phyloP scores from a whole-genome alignment of 768 basidiomycete genomes.

The Leccinum broughii region DNA sequence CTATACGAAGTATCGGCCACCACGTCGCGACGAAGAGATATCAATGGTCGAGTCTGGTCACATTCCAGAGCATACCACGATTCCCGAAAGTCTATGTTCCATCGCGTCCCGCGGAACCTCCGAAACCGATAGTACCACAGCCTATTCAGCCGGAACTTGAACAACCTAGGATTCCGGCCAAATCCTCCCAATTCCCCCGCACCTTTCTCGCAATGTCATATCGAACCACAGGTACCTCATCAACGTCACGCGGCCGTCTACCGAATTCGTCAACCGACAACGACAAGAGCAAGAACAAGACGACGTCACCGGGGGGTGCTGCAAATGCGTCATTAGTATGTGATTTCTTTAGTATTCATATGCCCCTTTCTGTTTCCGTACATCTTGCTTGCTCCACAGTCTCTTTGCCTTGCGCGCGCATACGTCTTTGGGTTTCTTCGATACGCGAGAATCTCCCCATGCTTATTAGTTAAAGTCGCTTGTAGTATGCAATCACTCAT shows the following conservation, averaged over 20 bases:
- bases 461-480: slow-evolving; percentile 22
- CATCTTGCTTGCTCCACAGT: slow-evolving; percentile 26
- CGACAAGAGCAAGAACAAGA: slow-evolving; percentile 38
- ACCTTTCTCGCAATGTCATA: slow-evolving; percentile 62
- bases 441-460: slow-evolving; percentile 15
- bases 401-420: slow-evolving; percentile 2
- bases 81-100: slow-evolving; percentile 12
- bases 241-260: slow-evolving; percentile 32
- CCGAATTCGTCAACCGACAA: slow-evolving; percentile 28
- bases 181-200: slow-evolving; percentile 51
- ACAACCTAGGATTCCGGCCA: slow-evolving; percentile 27
- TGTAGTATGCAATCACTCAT: slow-evolving; percentile 29
- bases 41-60: slow-evolving; percentile 68
- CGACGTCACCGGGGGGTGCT: slow-evolving; percentile 58
- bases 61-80: slow-evolving; percentile 30
- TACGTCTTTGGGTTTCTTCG: slow-evolving; percentile 8
- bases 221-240: slow-evolving; percentile 31
- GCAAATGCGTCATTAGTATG: slow-evolving; percentile 80
- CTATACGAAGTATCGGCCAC: slow-evolving; percentile 63
- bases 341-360: slow-evolving; percentile 43
- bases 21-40: slow-evolving; percentile 46
- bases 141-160: slow-evolving; percentile 21
- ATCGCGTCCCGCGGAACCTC: slow-evolving; percentile 1
- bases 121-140: slow-evolving; percentile 14
- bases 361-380: slow-evolving; percentile 24